Percentiles rank a stretch among this genome's conserved stretches.
Evolutionary conservation across 441 rosid species (phyloP).

Genomic region (Gossypium lobatum): DNA sequence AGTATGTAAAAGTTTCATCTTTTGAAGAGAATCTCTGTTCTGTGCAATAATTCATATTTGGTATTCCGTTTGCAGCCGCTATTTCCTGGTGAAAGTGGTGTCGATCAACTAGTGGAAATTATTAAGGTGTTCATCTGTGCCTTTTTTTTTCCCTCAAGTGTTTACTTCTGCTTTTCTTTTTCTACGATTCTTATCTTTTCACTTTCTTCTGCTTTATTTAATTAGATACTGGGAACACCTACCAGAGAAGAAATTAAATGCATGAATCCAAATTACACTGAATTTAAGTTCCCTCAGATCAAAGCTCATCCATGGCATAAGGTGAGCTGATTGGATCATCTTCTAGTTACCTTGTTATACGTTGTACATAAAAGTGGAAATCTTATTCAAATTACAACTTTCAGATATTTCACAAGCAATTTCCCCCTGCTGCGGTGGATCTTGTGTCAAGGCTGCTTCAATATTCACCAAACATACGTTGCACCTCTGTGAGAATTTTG

Average conservation of each 20-base stretch:
- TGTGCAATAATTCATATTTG: neutral
- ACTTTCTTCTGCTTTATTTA: constrained; percentile 12
- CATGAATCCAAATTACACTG: constrained; percentile 89
- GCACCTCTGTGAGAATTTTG: constrained; percentile 57
- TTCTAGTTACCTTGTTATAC: neutral
- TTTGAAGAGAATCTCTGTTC: neutral
- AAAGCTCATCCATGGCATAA: constrained; percentile 98
- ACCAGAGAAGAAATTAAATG: constrained; percentile 84
- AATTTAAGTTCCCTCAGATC: constrained; percentile 83
- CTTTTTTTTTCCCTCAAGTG: neutral
- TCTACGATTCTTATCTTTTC: neutral
- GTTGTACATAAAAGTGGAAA: constrained; percentile 2
- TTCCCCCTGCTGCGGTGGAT: constrained; percentile 69
- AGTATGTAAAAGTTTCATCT: neutral
- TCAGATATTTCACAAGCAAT: constrained; percentile 61
- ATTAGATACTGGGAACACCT: constrained; percentile 75
- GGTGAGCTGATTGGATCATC: constrained; percentile 29
- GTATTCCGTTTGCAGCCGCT: constrained; percentile 53
- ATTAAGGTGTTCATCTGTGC: constrained; percentile 47
- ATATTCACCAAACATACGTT: constrained; percentile 75
- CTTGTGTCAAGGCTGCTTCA: constrained; percentile 83
- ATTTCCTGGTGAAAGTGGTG: constrained; percentile 92
- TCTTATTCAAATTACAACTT: constrained; percentile 16
- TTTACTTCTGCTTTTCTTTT: neutral
- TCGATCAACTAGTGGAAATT: constrained; percentile 85